Percentiles rank a stretch among this genome's conserved stretches.
Conservation (phyloP, 164 flowering plant genomes). For the Vitis labrusca region DNA sequence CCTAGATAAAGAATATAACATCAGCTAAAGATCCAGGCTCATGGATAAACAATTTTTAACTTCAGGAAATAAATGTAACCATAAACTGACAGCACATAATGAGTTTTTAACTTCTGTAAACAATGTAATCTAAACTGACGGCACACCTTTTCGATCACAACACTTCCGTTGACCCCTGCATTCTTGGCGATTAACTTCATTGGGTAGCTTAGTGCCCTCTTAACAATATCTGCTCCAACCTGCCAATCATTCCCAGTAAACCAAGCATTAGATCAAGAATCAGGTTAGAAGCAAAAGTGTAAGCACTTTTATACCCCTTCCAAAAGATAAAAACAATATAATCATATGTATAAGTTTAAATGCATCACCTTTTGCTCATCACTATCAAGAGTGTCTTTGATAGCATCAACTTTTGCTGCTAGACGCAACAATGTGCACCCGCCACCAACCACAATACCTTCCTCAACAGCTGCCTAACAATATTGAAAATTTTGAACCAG, state of each 20-base stretch:
- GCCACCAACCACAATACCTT: constrained; percentile 72
- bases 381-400: constrained; percentile 51
- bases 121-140: no score
- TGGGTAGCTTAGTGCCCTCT: constrained; percentile 88
- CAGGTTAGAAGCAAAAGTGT: no score
- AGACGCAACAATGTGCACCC: constrained; percentile 62
- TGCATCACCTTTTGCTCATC: constrained; percentile 57
- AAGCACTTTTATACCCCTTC: neutral
- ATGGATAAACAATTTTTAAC: no score
- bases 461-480: constrained; percentile 73
- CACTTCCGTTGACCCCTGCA: constrained; percentile 99
- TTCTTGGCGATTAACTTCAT: constrained; percentile 94
- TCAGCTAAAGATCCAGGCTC: no score
- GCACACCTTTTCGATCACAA: constrained; percentile 89
- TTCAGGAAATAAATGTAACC: no score
- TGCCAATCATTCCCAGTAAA: constrained; percentile 19
- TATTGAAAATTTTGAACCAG: neutral
- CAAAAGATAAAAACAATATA: neutral
- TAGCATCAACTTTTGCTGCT: constrained; percentile 64
- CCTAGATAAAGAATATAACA: constrained; percentile 36
- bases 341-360: no score
- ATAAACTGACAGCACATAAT: no score
- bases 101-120: no score
- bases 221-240: constrained; percentile 99
- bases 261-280: no score